phyloP scores from a whole-genome alignment of 176 grass and related monocot genomes.

The Avena insularis region DNA sequence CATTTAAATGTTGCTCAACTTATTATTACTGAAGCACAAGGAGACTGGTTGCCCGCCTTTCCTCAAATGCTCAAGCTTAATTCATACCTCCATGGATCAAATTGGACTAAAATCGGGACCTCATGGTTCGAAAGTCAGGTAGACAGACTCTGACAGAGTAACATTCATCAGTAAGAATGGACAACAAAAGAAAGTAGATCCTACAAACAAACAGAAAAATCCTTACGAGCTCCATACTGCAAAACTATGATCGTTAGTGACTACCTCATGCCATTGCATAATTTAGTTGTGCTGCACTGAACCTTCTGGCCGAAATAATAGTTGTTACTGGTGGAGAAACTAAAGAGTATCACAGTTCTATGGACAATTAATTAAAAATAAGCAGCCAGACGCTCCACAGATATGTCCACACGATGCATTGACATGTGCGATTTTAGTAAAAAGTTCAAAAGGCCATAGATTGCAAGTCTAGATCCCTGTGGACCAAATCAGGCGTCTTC shows the following conservation, averaged over 20 bases:
- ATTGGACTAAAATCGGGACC: neutral
- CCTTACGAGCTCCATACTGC: neutral
- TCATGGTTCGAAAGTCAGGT: neutral
- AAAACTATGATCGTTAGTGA: neutral
- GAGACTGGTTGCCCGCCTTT: conserved; percentile 7
- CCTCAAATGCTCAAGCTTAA: neutral
- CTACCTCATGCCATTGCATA: neutral
- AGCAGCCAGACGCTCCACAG: conserved; percentile 2
- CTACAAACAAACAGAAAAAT: conserved; percentile 10
- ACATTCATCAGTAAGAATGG: neutral
- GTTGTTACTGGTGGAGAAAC: neutral
- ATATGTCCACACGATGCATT: neutral
- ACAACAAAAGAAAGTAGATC: neutral
- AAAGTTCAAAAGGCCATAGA: neutral
- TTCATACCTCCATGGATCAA: neutral
- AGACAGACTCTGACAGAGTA: neutral
- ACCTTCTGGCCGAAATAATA: conserved; percentile 3
- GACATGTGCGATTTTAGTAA: neutral
- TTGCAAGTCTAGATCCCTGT: neutral
- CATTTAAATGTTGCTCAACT: neutral
- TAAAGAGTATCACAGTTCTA: conserved; percentile 1
- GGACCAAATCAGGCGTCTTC: conserved; percentile 1
- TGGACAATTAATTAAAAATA: neutral
- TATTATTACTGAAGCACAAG: conserved; percentile 15
- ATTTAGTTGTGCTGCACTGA: neutral